Evolutionary conservation across 2,329 filamentous ascomycete species (phyloP).

Genomic region (Exutisphaerella laricina): DNA sequence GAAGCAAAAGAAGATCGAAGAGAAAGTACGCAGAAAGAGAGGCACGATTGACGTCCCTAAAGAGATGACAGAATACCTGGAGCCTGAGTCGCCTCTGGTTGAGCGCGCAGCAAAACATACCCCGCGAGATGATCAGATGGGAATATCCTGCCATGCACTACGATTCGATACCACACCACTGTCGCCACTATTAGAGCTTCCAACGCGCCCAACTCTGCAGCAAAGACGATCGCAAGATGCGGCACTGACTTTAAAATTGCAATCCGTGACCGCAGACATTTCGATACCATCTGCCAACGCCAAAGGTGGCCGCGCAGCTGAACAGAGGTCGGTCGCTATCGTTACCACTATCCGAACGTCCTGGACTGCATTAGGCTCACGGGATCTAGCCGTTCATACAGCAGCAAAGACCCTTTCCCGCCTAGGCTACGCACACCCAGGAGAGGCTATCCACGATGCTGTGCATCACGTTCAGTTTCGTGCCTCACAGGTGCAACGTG

Average conservation of each 20-base stretch:
- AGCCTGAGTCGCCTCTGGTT: too few species aligned
- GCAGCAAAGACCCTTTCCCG: not conserved
- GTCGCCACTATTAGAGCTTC: not conserved
- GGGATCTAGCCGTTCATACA: not conserved
- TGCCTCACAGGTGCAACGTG: not conserved
- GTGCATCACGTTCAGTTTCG: not conserved
- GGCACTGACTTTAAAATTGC: too few species aligned
- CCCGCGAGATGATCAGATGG: too few species aligned
- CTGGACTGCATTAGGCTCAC: not conserved
- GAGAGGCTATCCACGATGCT: not conserved
- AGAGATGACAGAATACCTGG: not conserved
- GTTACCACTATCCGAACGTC: not conserved
- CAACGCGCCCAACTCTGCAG: not conserved
- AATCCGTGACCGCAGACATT: not conserved
- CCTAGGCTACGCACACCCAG: not conserved
- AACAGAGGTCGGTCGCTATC: not conserved
- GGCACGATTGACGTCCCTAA: too few species aligned
- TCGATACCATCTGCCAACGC: not conserved
- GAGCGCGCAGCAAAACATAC: too few species aligned
- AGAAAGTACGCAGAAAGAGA: too few species aligned
- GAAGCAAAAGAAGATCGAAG: not conserved
- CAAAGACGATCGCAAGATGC: not conserved
- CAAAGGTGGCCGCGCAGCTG: not conserved
- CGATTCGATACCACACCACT: too few species aligned
- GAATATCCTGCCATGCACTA: too few species aligned